Evolutionary conservation across 768 basidiomycete genomes (phyloP), one percentile per base, ranked within the genome.

Genomic region (Phallus indusiatus): DNA sequence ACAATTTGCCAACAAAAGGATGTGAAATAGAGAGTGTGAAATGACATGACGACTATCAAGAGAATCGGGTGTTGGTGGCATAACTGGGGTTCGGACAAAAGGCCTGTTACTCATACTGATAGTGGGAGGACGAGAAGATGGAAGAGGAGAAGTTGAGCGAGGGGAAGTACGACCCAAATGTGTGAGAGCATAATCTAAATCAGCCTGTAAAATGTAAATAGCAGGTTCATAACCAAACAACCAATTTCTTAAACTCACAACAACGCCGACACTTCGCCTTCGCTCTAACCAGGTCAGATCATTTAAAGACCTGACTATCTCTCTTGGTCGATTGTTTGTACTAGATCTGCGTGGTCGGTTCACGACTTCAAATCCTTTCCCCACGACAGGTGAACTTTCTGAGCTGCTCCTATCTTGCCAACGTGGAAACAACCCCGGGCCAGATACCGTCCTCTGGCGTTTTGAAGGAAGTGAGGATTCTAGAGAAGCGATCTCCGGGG

Each of bases 261-360:
- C 81, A 58, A 80, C 78, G 65, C 82, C 84, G 33, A 86, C 71
- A 67, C 84, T 88, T 59, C 88, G 79, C 55, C 90, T 77, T 54
- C 85, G 80, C 59, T 85, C 79, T 35, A 90, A 73, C 90, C 90
- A 91, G 67, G 88, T 88, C 53, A 88, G 74, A 66, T 91, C 87
- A 33, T 82, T 81, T 42, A 89, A 72, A 61, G 78, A 83, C 59
- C 81, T 75, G 33, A 80, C 75, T 16, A 76, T 68, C 20, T 62
- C 47, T 53, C 42, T 50, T 47, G 59, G 35, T 55, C 60, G 42
- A 11, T 60, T 47, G 24, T 37, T 16, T 28, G 48, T 50, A 53
- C 36, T 46, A 18, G 64, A 63, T 60, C 67, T 71, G 14, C 73
- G 74, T 12, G 64, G 63, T 21, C 81, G 72, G 66, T 81, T 81